These are phyloP conservation scores for Exophiala oligosperma DNA, from an alignment of 2,329 filamentous ascomycete genomes.

Conservation along the genomic window DNA sequence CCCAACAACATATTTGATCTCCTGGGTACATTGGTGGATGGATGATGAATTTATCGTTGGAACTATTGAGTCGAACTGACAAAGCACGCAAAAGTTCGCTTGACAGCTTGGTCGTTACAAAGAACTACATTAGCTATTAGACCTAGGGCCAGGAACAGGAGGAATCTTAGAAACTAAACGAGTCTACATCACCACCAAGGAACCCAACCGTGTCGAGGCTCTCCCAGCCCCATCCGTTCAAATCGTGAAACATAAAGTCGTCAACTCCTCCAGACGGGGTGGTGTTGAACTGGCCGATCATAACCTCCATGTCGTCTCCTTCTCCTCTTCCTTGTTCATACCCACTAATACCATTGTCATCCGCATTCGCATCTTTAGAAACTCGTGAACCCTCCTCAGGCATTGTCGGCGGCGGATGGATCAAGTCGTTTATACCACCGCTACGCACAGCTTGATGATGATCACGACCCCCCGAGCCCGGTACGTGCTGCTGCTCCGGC, in stretches of 20 bases:
- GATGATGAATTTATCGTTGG: too few relatives aligned
- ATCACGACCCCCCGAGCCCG: neutral
- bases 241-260: conserved; percentile 25
- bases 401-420: too few relatives aligned
- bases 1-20: conserved; percentile 15
- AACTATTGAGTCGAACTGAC: too few relatives aligned
- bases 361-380: neutral
- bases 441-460: neutral
- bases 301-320: neutral
- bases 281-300: conserved; percentile 10
- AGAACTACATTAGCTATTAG: too few relatives aligned
- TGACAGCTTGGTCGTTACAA: too few relatives aligned
- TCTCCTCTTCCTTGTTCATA: neutral
- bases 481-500: neutral
- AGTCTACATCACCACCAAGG: conserved; percentile 9
- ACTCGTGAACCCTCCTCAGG: neutral
- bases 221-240: conserved; percentile 27
- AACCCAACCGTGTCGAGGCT: conserved; percentile 27
- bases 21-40: neutral
- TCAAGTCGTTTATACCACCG: too few relatives aligned
- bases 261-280: conserved; percentile 12
- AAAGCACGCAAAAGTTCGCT: too few relatives aligned
- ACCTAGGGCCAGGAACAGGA: neutral
- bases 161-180: conserved; percentile 8
- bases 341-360: neutral